Conservation (phyloP, 768 basidiomycete species). For the Melanogaster broomeanus region DNA sequence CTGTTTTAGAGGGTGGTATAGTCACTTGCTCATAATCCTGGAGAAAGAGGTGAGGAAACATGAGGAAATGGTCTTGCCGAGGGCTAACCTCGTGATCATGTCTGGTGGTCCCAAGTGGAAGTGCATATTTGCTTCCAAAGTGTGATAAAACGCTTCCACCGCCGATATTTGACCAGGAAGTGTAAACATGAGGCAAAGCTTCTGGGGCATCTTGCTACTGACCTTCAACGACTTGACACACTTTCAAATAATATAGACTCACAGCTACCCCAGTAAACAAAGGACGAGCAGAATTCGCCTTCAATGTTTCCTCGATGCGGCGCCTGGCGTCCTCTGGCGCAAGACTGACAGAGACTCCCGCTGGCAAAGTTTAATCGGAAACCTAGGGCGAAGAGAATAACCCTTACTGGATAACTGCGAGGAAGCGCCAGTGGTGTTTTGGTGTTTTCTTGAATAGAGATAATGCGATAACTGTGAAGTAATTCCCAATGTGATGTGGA, state of each 20-base stretch:
- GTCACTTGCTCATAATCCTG: constrained; percentile 89
- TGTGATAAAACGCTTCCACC: constrained; percentile 66
- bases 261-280: constrained; percentile 62
- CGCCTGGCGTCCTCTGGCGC: constrained; percentile 50
- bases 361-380: background rate
- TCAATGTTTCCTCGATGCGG: constrained; percentile 62
- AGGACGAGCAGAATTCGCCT: constrained; percentile 64
- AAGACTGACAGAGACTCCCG: constrained; percentile 29
- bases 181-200: constrained; percentile 86
- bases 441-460: background rate
- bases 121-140: constrained; percentile 72
- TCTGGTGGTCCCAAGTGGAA: constrained; percentile 83
- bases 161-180: constrained; percentile 56
- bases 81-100: constrained; percentile 61
- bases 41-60: constrained; percentile 6
- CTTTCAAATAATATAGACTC: constrained; percentile 11
- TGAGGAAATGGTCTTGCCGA: background rate
- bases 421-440: background rate
- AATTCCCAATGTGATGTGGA: background rate
- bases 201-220: constrained; percentile 56
- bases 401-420: constrained; percentile 10
- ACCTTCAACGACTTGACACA: constrained; percentile 6
- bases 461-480: constrained; percentile 17
- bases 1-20: constrained; percentile 78
- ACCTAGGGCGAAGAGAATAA: background rate